Base-by-base conservation (phyloP, 75 land plant genomes). In the Cupressus sempervirens region DNA sequence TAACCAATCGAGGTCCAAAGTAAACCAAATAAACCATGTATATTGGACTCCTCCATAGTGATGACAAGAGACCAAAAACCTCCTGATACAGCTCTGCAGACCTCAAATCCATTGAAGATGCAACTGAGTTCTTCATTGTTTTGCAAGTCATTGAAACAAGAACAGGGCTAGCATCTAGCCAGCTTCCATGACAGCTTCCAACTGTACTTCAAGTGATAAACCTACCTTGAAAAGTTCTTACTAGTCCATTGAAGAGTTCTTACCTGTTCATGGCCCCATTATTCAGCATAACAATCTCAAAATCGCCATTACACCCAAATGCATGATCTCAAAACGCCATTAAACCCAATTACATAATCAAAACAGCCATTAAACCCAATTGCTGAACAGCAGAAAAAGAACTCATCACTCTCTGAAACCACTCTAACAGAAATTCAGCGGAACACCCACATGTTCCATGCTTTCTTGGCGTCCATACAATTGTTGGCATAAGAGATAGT, bases 1-100 rank as follows among this genome's bases (percentile, higher is more conserved):
- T 53, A 34, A 54, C 62, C n/a, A 54, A 34, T 13, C 41, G 9
- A 14, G 83, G 83, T 29, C 52, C 83, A 50, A 82, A 54, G 41
- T 10, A 82, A 30, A 53, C 65, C 13, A 82, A 30, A 82, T 82
- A 82, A 23, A 38, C 83, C 83, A 54, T 1, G 83, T 82, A 82
- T 53, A 82, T 54, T 32, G 65, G 83, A 34, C 54, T 79, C n/a
- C 45, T 54, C 54, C 83, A 32, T 72, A 12, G 35, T 3, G 12
- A 72, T 72, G 38, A 20, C 62, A 82, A 32, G 16, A 82, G 53
- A 29, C 38, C 65, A 38, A 54, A 54, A 52, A 82, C 54, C 83
- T 82, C 62, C 6, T 62, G 54, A 0, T 16, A 82, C 12, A 82
- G 26, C 36, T 82, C 83, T 20, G 15, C 41, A 40, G 50, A 79